Evolutionary conservation across 306 rosid genomes (phyloP).

Genomic region (Cicer cuneatum): DNA sequence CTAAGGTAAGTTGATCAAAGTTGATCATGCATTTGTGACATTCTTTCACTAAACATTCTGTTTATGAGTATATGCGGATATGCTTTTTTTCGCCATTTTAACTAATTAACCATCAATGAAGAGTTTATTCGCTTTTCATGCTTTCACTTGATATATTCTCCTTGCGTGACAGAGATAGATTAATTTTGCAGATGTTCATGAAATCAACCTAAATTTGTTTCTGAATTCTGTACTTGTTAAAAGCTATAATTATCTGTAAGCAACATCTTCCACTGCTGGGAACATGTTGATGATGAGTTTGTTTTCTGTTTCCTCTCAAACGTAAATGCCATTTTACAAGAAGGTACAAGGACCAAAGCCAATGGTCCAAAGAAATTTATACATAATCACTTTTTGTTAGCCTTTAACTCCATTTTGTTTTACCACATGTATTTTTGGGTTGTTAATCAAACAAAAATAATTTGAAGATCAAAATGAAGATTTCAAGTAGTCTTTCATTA

Average conservation of each 20-base stretch:
- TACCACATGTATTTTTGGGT: background rate
- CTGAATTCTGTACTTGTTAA: background rate
- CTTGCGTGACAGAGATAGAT: background rate
- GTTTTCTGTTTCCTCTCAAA: constrained; percentile 10
- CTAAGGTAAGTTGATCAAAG: no score
- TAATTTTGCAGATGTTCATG: background rate
- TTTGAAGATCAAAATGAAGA: background rate
- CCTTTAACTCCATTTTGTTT: background rate
- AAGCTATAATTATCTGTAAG: background rate
- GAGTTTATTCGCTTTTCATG: no score
- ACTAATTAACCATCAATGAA: no score
- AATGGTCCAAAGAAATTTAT: background rate
- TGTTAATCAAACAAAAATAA: no score
- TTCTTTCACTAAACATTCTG: no score
- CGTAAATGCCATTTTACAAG: constrained; percentile 4
- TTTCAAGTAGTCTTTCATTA: background rate
- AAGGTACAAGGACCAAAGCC: background rate
- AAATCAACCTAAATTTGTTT: background rate
- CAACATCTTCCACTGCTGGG: constrained; percentile 2
- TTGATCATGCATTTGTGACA: no score
- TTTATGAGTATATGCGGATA: no score
- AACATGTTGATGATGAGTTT: constrained; percentile 12
- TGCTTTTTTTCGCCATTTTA: no score
- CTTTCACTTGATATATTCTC: background rate
- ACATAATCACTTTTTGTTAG: background rate